These are phyloP conservation scores for Ganoderma multipileum DNA, from an alignment of 1,284 basidiomycete genomes.

Conservation along the genomic window DNA sequence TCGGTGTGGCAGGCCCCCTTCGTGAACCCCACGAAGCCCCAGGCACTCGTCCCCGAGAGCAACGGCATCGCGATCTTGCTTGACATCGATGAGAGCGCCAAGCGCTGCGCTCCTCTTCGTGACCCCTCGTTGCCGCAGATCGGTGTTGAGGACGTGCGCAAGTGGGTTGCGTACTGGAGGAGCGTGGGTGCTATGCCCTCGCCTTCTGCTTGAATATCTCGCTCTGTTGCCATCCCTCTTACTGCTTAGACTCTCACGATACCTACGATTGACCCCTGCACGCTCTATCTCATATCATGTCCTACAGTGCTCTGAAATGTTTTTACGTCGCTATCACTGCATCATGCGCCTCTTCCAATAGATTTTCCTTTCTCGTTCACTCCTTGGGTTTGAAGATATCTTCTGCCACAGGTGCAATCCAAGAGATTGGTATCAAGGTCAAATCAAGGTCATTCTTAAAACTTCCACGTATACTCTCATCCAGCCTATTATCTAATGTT, in stretches of 20 bases:
- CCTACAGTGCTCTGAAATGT: not conserved
- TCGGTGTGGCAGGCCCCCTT: not conserved
- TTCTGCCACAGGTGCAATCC: no score
- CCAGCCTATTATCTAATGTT: no score
- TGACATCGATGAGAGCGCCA: constrained; percentile 6
- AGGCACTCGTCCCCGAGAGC: not conserved
- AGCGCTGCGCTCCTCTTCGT: not conserved
- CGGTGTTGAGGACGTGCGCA: not conserved
- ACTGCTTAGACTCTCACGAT: not conserved
- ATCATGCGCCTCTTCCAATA: not conserved
- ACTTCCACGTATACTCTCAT: no score
- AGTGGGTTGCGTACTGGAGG: constrained; percentile 10
- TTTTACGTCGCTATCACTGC: not conserved
- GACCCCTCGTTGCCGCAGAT: constrained; percentile 3
- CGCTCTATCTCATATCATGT: not conserved
- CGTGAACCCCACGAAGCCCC: not conserved
- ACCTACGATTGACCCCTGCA: not conserved
- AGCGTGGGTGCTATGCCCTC: constrained; percentile 2
- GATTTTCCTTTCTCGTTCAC: not conserved
- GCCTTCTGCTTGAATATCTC: not conserved
- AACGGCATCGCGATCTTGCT: constrained; percentile 1
- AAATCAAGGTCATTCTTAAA: no score
- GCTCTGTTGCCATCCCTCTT: not conserved
- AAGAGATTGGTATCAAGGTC: no score
- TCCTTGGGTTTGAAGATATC: not conserved